phyloP scores from a whole-genome alignment of 2,329 filamentous ascomycete genomes.

The Calonectria hongkongensis region DNA sequence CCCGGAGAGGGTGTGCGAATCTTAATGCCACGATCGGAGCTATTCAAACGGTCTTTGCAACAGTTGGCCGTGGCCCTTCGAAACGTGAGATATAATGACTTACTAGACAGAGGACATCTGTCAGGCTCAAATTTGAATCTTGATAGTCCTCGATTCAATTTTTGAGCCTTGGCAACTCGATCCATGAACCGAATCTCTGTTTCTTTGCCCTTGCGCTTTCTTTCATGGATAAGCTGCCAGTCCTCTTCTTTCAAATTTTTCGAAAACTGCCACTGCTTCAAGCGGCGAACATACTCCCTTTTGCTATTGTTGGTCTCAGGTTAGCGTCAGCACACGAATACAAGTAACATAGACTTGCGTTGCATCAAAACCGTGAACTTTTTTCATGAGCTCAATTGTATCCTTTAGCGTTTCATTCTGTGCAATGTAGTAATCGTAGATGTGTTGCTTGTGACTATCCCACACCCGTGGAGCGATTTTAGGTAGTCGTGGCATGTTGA shows the following conservation, averaged over 20 bases:
- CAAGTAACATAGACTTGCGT: background rate
- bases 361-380: background rate
- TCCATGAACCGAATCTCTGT: background rate
- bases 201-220: background rate
- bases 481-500: constrained; percentile 3
- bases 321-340: background rate
- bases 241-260: constrained; percentile 3
- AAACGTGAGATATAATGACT: background rate
- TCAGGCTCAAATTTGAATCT: background rate
- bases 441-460: background rate
- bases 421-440: background rate
- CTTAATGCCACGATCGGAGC: background rate
- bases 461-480: background rate
- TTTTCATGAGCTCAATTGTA: background rate
- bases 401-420: background rate
- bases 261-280: background rate
- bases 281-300: background rate
- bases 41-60: background rate
- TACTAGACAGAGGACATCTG: background rate
- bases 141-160: background rate
- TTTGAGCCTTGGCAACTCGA: background rate
- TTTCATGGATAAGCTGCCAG: background rate
- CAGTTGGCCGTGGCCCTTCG: background rate
- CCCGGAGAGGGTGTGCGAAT: constrained; percentile 14
- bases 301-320: background rate